Base-by-base conservation (phyloP, 768 basidiomycete genomes). In the Cystobasidiopsis lactophilus region DNA sequence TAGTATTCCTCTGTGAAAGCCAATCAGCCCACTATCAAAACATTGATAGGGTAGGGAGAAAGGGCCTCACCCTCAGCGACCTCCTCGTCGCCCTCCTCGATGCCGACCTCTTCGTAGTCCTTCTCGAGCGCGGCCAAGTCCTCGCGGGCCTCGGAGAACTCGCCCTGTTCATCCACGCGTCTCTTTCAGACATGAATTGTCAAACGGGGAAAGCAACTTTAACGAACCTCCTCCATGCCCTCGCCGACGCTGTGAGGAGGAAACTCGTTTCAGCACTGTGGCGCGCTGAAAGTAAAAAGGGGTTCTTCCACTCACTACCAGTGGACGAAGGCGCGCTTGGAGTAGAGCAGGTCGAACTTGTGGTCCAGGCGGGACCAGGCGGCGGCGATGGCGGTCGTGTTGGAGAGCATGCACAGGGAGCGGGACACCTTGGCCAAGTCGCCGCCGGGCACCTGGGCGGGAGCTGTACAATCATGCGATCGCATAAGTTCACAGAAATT, bases 291-390 rank as follows among this genome's bases (percentile, higher is more conserved):
- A 14, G n/a, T n/a, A 29, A 21, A 9, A 19, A 14, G 21, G 10
- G 19, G 9, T 5, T n/a, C n/a, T n/a, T 5, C 35, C 13, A 37
- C 48, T 30, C 31, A 50, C 29, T 50, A 64, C 61, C 61, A 64
- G 54, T 64, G 62, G 21, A 61, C 70, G 61, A 71, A 70, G 37
- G 59, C 57, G 40, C 59, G 53, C 59, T 60, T 56, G 23, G 37
- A 89, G 74, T 91, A 96, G 69, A 96, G 78, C 61, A 96, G 76
- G 66, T 96, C 91, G 68, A 96, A 96, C 69, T 96, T 96, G 74
- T 91, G 80, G 70, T 96, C 91, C 50, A 64, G 82, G 76, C 88
- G 82, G 60, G 76, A 77, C 91, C 91, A 96, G 3, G 91, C 91
- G 54, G 80, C 75, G 52, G 86, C 86, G 68, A 95, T 95, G 50